Evolutionary conservation across 768 basidiomycete genomes (phyloP), one percentile per base, ranked within the genome.

Genomic region (Naganishia friedmannii): DNA sequence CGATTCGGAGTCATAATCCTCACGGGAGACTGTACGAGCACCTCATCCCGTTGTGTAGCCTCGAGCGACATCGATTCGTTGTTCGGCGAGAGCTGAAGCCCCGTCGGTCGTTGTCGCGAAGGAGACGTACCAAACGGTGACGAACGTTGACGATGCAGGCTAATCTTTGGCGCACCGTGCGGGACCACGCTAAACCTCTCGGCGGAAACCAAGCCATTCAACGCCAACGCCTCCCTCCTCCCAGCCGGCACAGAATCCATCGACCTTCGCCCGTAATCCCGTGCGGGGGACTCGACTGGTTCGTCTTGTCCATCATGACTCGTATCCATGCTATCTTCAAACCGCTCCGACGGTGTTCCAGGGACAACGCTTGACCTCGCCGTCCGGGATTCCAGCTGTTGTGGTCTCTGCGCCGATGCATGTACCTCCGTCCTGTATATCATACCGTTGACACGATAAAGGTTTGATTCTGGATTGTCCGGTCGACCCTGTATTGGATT

Each of bases 301-400:
- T 15, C 29, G 17, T 34, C 57, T 9, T 45, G 31, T 37, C 15
- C 39, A 17, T 63, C 60, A 26, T 63, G 60, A 45, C 39, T 34
- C n/a, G 60, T 45, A 23, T 63, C n/a, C 13, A 26, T 26, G 60
- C 39, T 42, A 15, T 45, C 60, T 17, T 63, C 60, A 26, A 17
- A 42, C 13, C 60, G 60, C 39, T 63, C 60, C 60, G 60, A 63
- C 13, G 60, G 60, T 5, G 60, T 63, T 26, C 60, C 60, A 26
- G 60, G 60, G 7, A 63, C 26, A 17, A 45, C 60, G 19, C 60
- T 63, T 29, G 60, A 63, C 28, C 60, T 63, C 13, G 29, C 26
- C 23, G 23, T 55, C 29, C 32, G 54, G 2, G 7, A 4, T 32
- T 55, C 54, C 23, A 15, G 29, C 2, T 28, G 19, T 32, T 55